Conservation (phyloP, 202 grass and related monocot species). For the Saccharum hybrid region DNA sequence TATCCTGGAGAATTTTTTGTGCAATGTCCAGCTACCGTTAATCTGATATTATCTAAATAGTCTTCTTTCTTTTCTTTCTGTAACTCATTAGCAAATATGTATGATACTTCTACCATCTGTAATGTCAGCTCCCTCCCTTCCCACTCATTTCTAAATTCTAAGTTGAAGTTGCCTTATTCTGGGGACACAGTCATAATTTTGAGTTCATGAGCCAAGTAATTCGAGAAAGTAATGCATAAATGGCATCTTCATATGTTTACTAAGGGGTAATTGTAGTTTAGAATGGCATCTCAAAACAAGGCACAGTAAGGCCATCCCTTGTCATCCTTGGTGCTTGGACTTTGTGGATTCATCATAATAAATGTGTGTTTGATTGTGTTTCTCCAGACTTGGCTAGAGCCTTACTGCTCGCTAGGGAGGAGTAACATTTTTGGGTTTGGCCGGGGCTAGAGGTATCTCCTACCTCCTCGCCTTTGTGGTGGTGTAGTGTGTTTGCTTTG, state of each 20-base stretch:
- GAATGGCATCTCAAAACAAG: not conserved
- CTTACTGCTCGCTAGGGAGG: not conserved
- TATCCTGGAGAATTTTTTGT: not conserved
- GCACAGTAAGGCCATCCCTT: not conserved
- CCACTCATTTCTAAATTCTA: not conserved
- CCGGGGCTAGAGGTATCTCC: not conserved
- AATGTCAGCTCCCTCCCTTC: not conserved
- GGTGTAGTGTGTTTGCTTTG: not conserved
- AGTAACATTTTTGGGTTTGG: not conserved
- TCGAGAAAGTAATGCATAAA: not conserved
- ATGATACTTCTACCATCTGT: not conserved
- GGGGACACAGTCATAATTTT: not conserved
- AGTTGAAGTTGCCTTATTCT: not conserved
- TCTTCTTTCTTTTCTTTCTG: not conserved
- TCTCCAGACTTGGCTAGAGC: not conserved
- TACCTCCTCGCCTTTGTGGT: not conserved
- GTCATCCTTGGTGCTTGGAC: not conserved
- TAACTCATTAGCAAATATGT: slow-evolving; percentile 21
- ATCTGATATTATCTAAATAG: not conserved
- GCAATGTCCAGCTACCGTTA: not conserved
- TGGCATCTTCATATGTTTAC: not conserved
- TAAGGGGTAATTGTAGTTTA: not conserved
- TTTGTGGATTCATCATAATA: not conserved
- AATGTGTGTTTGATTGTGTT: not conserved
- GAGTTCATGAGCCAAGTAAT: not conserved